phyloP scores from a whole-genome alignment of 192 early-diverging fungal species.

The Haplosporangium gracile region DNA sequence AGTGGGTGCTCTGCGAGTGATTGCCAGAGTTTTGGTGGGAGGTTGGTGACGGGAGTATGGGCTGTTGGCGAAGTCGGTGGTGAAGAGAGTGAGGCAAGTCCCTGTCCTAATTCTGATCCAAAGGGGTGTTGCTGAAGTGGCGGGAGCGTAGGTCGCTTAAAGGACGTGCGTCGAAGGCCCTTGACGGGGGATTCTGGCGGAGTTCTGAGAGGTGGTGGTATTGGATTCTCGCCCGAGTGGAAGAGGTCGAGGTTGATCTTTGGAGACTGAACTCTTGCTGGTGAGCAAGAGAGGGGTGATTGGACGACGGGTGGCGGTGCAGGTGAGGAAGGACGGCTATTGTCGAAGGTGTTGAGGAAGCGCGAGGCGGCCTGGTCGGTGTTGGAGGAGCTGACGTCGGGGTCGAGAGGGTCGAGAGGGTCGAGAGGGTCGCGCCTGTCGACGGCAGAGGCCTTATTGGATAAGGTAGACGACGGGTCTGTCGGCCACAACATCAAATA shows the following conservation, averaged over 20 bases:
- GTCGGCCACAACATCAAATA: conserved; percentile 47
- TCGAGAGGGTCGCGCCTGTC: conserved; percentile 9
- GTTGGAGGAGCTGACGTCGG: conserved; percentile 31
- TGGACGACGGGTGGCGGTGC: conserved; percentile 10
- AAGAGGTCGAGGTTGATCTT: conserved; percentile 25
- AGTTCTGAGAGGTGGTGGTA: conserved; percentile 26
- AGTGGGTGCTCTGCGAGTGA: conserved; percentile 49
- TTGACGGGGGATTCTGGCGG: conserved; percentile 53
- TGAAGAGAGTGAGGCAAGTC: conserved; percentile 21
- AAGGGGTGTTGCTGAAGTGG: background rate
- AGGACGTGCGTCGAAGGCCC: conserved; percentile 23
- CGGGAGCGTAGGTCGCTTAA: conserved; percentile 8
- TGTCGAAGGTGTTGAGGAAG: conserved; percentile 39
- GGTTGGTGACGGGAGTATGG: conserved; percentile 3
- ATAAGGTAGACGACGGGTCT: conserved; percentile 22
- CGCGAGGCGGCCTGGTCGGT: conserved; percentile 9
- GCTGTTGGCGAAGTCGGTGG: conserved; percentile 43
- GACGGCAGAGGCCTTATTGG: conserved; percentile 21
- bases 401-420: background rate
- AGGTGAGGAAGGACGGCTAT: conserved; percentile 46
- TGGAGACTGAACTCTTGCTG: conserved; percentile 25
- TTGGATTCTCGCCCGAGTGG: background rate
- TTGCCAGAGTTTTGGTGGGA: conserved; percentile 42
- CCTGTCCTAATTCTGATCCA: background rate
- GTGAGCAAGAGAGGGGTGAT: background rate